phyloP scores from a whole-genome alignment of 768 basidiomycete species.

The Termitomyces eurrhizus region DNA sequence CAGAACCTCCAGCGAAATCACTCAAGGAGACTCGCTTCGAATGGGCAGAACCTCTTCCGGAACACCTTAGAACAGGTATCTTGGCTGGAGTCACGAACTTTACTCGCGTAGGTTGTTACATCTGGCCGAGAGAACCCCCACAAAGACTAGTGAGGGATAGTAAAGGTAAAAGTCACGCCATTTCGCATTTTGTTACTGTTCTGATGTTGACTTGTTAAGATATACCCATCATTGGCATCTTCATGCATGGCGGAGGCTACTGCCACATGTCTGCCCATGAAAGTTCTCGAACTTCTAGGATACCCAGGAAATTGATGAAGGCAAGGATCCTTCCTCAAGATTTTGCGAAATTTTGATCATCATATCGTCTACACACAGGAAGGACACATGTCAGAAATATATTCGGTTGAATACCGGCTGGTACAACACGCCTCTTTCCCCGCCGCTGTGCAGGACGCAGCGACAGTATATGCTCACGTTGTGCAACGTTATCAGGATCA shows the following conservation, averaged over 20 bases:
- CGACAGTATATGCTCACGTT: neutral
- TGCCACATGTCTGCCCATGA: slow-evolving; percentile 58
- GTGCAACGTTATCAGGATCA: neutral
- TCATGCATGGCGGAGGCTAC: slow-evolving; percentile 54
- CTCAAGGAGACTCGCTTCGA: slow-evolving; percentile 45
- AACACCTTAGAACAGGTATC: slow-evolving; percentile 37
- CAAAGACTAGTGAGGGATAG: neutral
- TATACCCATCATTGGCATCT: slow-evolving; percentile 40
- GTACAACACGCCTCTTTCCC: neutral
- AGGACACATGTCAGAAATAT: neutral
- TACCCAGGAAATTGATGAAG: slow-evolving; percentile 43
- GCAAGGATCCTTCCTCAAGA: slow-evolving; percentile 10
- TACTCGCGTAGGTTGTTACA: neutral
- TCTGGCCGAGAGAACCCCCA: neutral
- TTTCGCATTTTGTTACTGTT: slow-evolving; percentile 10
- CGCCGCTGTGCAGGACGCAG: neutral
- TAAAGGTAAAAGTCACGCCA: slow-evolving; percentile 1
- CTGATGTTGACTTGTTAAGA: slow-evolving; percentile 20
- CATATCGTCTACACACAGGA: neutral
- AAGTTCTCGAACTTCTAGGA: slow-evolving; percentile 39
- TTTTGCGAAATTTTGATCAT: neutral
- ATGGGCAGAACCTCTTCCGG: slow-evolving; percentile 43
- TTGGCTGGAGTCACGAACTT: slow-evolving; percentile 29
- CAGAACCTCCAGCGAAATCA: slow-evolving; percentile 25
- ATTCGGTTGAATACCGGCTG: neutral